A percentile compares a stretch with the other conserved stretches of the same genome.
Evolutionary conservation across 352 stramenopile genomes (phyloP).

Genomic region (Plasmopara muralis): DNA sequence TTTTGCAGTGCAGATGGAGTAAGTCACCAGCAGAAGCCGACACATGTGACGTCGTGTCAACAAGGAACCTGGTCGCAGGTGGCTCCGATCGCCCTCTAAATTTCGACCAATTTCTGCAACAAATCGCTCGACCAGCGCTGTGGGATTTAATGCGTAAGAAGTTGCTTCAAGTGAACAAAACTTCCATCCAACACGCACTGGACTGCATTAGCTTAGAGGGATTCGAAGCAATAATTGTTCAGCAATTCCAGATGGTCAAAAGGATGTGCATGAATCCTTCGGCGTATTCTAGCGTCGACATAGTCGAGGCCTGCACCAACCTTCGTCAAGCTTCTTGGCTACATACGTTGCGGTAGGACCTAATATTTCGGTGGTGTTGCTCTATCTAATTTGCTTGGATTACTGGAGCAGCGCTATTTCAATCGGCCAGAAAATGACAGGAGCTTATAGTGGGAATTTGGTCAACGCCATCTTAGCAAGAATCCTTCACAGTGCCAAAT

Average conservation of each 20-base stretch:
- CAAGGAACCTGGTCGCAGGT: not conserved
- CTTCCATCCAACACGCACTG: constrained; percentile 22
- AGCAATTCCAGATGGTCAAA: constrained; percentile 37
- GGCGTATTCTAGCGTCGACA: constrained; percentile 30
- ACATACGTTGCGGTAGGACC: constrained; percentile 47
- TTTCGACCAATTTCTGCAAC: constrained; percentile 21
- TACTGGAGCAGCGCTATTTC: constrained; percentile 16
- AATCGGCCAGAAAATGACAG: constrained; percentile 15
- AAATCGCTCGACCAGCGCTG: constrained; percentile 32
- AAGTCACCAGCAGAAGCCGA: constrained; percentile 2
- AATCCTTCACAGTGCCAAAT: constrained; percentile 29
- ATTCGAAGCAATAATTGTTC: constrained; percentile 38
- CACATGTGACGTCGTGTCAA: not conserved
- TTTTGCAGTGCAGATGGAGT: constrained; percentile 25
- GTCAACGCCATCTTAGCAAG: constrained; percentile 15
- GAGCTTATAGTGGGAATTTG: constrained; percentile 4
- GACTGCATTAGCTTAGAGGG: constrained; percentile 32
- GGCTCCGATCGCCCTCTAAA: constrained; percentile 2
- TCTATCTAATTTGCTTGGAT: constrained; percentile 1
- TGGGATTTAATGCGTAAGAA: constrained; percentile 48
- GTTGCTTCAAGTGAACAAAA: constrained; percentile 25
- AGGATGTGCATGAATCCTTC: constrained; percentile 45
- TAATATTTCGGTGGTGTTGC: not conserved
- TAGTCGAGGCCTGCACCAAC: constrained; percentile 44
- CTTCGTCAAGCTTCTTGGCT: constrained; percentile 59